These are phyloP conservation scores for Cladosporium austrohemisphaericum DNA, from an alignment of 2,329 filamentous ascomycete species.

Conservation along the genomic window DNA sequence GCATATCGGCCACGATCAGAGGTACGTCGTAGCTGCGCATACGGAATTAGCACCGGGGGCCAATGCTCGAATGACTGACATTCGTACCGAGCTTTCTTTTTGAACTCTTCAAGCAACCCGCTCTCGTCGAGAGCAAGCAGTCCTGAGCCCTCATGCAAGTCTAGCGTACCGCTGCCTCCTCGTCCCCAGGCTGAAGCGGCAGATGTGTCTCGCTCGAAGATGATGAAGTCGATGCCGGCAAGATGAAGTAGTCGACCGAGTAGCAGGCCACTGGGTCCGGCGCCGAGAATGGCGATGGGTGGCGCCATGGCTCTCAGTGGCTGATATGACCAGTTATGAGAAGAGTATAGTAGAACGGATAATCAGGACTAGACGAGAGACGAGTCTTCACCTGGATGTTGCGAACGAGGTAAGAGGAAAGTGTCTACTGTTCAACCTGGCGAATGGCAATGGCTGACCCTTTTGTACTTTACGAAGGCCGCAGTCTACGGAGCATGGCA, in stretches of 20 bases:
- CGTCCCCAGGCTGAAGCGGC: conserved; percentile 5
- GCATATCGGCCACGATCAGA: conserved; percentile 19
- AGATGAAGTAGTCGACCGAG: conserved; percentile 29
- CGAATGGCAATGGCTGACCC: too few species aligned
- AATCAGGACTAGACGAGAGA: too few species aligned
- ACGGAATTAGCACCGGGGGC: neutral
- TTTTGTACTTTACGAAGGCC: too few species aligned
- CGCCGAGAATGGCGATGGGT: conserved; percentile 33
- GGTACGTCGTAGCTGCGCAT: conserved; percentile 22
- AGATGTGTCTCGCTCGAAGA: conserved; percentile 29
- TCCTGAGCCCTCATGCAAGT: conserved; percentile 30
- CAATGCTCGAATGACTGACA: neutral
- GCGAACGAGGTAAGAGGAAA: too few species aligned
- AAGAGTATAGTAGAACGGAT: neutral
- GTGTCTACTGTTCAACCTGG: too few species aligned
- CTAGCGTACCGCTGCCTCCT: conserved; percentile 29
- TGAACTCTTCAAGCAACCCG: conserved; percentile 30
- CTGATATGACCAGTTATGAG: neutral
- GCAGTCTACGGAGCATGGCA: too few species aligned
- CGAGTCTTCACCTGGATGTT: too few species aligned
- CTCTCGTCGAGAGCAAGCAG: conserved; percentile 30
- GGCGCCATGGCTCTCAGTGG: conserved; percentile 17
- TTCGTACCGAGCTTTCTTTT: conserved; percentile 22
- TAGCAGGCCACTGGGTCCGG: conserved; percentile 30
- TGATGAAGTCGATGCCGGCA: conserved; percentile 22